Percentiles rank a stretch among this genome's conserved stretches.
Conservation (phyloP, 2,329 filamentous ascomycete genomes). For the Penicillium sp. region DNA sequence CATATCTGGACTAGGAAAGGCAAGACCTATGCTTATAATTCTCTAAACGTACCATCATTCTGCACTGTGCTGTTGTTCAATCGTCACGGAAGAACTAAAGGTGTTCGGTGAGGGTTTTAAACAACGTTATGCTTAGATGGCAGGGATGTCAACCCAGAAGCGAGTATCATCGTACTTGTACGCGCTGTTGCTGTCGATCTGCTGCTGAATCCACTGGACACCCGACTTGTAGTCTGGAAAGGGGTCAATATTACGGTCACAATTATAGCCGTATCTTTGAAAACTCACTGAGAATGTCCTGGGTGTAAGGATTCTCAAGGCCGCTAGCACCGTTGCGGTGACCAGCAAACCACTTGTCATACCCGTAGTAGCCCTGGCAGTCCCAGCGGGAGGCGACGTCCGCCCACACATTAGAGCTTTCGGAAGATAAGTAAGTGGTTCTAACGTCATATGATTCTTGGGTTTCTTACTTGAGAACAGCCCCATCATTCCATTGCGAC, state of each 20-base stretch:
- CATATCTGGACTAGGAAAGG: too few species aligned
- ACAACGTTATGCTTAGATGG: neutral
- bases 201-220: neutral
- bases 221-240: neutral
- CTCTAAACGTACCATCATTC: too few species aligned
- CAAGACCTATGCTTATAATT: too few species aligned
- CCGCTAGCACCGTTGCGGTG: conserved; percentile 26
- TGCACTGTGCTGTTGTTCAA: too few species aligned
- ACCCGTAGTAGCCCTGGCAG: conserved; percentile 25
- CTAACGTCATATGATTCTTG: too few species aligned
- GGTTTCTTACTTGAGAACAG: neutral
- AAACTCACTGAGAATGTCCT: neutral
- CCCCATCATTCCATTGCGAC: neutral
- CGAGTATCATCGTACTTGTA: neutral
- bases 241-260: neutral
- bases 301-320: conserved; percentile 21
- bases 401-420: conserved; percentile 14
- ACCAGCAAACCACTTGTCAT: conserved; percentile 27
- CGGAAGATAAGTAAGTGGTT: neutral
- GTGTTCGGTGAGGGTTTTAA: neutral
- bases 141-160: neutral
- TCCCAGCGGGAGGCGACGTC: conserved; percentile 26
- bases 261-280: too few species aligned
- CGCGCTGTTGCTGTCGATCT: neutral
- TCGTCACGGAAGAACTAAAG: too few species aligned